Conservation (phyloP, 192 early-diverging fungal genomes). For the Pecoramyces ruminantium region DNA sequence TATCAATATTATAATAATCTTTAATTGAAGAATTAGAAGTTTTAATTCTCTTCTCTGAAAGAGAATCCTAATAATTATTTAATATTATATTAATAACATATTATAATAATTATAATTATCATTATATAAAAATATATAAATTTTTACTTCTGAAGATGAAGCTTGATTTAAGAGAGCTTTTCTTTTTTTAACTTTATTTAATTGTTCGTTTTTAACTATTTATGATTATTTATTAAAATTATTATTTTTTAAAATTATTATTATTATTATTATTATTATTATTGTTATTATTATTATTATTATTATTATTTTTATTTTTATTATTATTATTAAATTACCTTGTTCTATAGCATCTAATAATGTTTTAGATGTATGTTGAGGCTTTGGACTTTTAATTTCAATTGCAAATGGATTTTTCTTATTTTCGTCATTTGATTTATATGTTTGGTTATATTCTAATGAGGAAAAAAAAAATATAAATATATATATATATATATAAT, state of each 20-base stretch:
- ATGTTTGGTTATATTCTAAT: too few relatives aligned
- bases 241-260: not conserved
- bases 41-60: too few relatives aligned
- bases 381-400: not conserved
- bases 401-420: not conserved
- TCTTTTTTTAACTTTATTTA: not conserved
- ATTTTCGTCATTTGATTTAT: not conserved
- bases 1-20: too few relatives aligned
- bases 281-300: not conserved
- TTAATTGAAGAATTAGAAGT: too few relatives aligned
- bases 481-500: too few relatives aligned
- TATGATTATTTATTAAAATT: not conserved
- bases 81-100: too few relatives aligned
- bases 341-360: not conserved
- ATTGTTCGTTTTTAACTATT: not conserved
- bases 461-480: too few relatives aligned
- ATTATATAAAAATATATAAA: too few relatives aligned
- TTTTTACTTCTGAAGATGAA: not conserved
- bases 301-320: not conserved
- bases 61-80: too few relatives aligned
- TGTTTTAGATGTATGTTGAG: not conserved
- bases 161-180: not conserved
- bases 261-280: not conserved
- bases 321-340: not conserved
- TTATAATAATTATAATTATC: too few relatives aligned